Conservation (phyloP, 2,329 filamentous ascomycete species). For the Botrytis fabae region DNA sequence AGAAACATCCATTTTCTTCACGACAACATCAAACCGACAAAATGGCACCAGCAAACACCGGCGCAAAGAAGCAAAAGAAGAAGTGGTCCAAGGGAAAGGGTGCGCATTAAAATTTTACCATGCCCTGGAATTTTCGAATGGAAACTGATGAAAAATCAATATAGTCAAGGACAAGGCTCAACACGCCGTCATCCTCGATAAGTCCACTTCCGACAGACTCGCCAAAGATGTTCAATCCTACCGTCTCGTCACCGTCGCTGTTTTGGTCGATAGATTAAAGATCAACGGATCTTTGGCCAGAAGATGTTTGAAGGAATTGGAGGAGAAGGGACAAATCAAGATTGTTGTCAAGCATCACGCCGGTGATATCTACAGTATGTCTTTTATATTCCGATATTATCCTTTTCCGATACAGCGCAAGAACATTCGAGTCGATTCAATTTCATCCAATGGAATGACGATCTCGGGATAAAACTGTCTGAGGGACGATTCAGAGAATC, state of each 20-base stretch:
- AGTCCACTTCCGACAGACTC: constrained; percentile 95
- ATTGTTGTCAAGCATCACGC: constrained; percentile 95
- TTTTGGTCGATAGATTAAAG: constrained; percentile 99
- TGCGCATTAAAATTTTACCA: constrained; percentile 42
- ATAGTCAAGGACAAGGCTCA: constrained; percentile 99
- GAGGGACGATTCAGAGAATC: neutral
- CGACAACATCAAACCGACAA: constrained; percentile 27
- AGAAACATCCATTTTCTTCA: constrained; percentile 18
- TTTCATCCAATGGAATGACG: no score
- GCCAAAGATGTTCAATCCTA: constrained; percentile 99
- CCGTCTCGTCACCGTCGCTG: constrained; percentile 97
- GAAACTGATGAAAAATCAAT: constrained; percentile 27
- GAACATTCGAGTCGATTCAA: neutral
- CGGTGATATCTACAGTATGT: constrained; percentile 95
- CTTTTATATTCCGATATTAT: constrained; percentile 1
- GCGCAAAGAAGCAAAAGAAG: constrained; percentile 81
- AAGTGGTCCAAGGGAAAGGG: constrained; percentile 61
- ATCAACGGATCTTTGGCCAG: constrained; percentile 98
- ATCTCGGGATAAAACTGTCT: neutral
- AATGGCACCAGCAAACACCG: constrained; percentile 56
- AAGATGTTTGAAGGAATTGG: constrained; percentile 83
- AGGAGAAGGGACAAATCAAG: constrained; percentile 99
- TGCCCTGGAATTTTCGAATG: neutral
- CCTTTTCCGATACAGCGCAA: neutral
- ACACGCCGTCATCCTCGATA: constrained; percentile 98